These are phyloP conservation scores for Gynandropsis gynandra DNA, from an alignment of 345 rosid genomes.

Conservation along the genomic window DNA sequence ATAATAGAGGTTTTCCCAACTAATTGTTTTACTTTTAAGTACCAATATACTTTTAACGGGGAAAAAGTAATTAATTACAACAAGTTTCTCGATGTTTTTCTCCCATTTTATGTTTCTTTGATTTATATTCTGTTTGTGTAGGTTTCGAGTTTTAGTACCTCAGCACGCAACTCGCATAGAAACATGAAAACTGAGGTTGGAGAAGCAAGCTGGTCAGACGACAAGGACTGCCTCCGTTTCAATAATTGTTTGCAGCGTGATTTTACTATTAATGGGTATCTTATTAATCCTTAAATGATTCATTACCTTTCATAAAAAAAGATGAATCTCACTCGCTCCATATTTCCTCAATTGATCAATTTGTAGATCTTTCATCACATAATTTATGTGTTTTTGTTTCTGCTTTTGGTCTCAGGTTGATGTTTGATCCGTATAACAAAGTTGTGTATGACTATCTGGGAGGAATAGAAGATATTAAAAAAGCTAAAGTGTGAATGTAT, in stretches of 20 bases:
- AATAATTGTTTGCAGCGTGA: constrained; percentile 76
- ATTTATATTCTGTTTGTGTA: constrained; percentile 15
- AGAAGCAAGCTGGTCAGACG: constrained; percentile 39
- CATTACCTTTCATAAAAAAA: background rate
- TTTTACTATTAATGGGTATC: constrained; percentile 89
- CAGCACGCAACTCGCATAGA: constrained; percentile 26
- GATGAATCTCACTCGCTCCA: background rate
- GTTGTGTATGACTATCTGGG: constrained; percentile 78
- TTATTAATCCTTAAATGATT: constrained; percentile 10
- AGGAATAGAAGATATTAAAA: constrained; percentile 83
- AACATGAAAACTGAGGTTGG: constrained; percentile 24
- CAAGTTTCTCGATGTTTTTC: background rate
- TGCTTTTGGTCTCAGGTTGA: constrained; percentile 45
- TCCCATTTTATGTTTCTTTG: background rate
- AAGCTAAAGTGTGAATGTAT: constrained; percentile 87
- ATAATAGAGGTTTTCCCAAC: constrained; percentile 38
- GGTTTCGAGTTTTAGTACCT: constrained; percentile 71
- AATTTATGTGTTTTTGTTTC: constrained; percentile 2
- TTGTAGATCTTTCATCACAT: background rate
- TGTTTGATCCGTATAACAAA: constrained; percentile 87
- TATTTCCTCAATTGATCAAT: constrained; percentile 5
- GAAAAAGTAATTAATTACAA: background rate
- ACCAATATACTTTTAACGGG: constrained; percentile 3
- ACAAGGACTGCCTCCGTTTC: constrained; percentile 66
- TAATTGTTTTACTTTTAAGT: background rate